Percentiles rank a stretch among this genome's conserved stretches.
phyloP scores from a whole-genome alignment of 1,284 basidiomycete species.

The Chalciporus sp. region DNA sequence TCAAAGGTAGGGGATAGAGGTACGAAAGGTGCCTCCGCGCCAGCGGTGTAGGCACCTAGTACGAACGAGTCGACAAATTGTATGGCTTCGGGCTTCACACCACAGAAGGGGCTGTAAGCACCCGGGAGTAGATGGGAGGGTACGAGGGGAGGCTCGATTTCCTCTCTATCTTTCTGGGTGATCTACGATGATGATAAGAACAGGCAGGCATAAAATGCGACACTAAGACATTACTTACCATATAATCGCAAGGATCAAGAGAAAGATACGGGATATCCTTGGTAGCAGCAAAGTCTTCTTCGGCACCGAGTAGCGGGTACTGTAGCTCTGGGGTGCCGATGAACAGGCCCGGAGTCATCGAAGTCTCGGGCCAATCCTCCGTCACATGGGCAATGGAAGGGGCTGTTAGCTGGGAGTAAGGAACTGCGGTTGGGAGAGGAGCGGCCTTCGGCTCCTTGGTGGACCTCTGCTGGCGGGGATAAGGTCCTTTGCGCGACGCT shows the following conservation, averaged over 20 bases:
- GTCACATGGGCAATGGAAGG: background rate
- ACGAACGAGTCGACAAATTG: constrained; percentile 31
- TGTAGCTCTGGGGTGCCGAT: constrained; percentile 23
- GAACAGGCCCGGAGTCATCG: background rate
- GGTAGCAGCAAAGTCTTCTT: constrained; percentile 39
- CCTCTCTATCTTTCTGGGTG: background rate
- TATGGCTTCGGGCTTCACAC: constrained; percentile 34
- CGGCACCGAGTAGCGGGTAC: constrained; percentile 9
- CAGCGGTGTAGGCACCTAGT: constrained; percentile 18
- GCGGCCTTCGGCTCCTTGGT: constrained; percentile 6
- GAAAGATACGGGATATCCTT: constrained; percentile 43
- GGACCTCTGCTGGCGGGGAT: constrained; percentile 2
- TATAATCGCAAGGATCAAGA: constrained; percentile 23
- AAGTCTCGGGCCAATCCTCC: constrained; percentile 1
- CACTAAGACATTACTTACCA: constrained; percentile 16
- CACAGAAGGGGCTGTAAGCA: constrained; percentile 25
- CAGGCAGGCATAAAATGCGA: background rate
- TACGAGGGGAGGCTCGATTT: constrained; percentile 2
- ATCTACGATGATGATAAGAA: constrained; percentile 22
- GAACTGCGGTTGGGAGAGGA: background rate
- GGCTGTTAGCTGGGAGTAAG: constrained; percentile 4
- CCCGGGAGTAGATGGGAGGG: constrained; percentile 30
- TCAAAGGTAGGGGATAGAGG: constrained; percentile 14
- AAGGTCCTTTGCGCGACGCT: constrained; percentile 1
- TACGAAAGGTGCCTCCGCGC: constrained; percentile 1